Conservation (phyloP, 2,329 filamentous ascomycete genomes). For the Setomelanomma holmii region DNA sequence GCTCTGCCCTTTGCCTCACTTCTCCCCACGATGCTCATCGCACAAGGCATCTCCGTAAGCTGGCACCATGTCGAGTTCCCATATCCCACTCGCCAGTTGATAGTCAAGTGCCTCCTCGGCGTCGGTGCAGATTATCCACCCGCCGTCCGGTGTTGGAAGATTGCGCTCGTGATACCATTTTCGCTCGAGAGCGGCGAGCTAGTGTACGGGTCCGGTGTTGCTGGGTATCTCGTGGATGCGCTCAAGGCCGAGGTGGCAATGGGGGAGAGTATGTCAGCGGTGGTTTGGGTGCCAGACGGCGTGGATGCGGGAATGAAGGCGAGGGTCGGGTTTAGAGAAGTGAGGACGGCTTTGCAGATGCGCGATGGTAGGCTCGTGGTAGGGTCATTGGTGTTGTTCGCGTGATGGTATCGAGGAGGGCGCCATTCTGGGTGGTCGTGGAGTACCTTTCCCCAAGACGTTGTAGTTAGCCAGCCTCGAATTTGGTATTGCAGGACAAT, state of each 20-base stretch:
- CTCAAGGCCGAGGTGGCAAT: background rate
- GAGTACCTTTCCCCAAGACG: slow-evolving; percentile 1
- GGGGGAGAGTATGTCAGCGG: background rate
- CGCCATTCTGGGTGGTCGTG: slow-evolving; percentile 5
- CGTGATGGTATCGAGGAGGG: background rate
- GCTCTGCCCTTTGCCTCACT: too few relatives aligned
- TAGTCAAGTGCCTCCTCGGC: slow-evolving; percentile 1
- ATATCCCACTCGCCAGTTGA: slow-evolving; percentile 1
- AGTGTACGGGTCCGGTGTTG: slow-evolving; percentile 6
- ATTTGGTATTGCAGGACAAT: slow-evolving; percentile 2
- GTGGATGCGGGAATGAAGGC: background rate
- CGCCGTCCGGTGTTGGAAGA: background rate
- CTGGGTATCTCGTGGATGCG: background rate
- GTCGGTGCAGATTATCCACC: slow-evolving; percentile 1
- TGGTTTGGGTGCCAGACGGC: background rate
- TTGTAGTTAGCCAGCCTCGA: slow-evolving; percentile 12
- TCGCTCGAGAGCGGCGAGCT: slow-evolving; percentile 7
- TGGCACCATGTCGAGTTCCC: background rate
- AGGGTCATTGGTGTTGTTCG: background rate
- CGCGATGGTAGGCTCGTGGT: background rate
- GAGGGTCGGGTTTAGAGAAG: slow-evolving; percentile 2
- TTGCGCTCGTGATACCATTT: slow-evolving; percentile 3
- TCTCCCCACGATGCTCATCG: background rate
- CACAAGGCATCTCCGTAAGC: background rate
- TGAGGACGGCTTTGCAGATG: background rate